A percentile compares a stretch with the other conserved stretches of the same genome.
These are phyloP conservation scores for Coemansia sp. DNA, from an alignment of 192 early-diverging fungal genomes.

Conservation along the genomic window DNA sequence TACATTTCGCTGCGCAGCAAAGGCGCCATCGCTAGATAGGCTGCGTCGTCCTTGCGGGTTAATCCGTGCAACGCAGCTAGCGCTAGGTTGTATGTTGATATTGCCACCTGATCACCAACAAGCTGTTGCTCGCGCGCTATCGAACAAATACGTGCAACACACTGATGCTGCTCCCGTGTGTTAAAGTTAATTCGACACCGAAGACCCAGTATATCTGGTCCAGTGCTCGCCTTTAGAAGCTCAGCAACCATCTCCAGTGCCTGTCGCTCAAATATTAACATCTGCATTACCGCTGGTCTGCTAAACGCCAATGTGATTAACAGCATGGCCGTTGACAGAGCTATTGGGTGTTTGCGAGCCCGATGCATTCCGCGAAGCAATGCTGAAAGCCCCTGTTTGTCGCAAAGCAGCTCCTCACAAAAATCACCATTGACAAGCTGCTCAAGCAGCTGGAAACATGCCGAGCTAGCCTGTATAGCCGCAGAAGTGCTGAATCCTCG, in stretches of 20 bases:
- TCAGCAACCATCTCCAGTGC: conserved; percentile 43
- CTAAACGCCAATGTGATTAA: conserved; percentile 34
- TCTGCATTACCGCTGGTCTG: conserved; percentile 32
- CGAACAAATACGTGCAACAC: conserved; percentile 25
- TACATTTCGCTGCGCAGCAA: conserved; percentile 45
- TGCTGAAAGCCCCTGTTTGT: conserved; percentile 28
- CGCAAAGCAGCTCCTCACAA: conserved; percentile 32
- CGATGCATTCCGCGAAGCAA: conserved; percentile 36
- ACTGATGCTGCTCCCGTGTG: conserved; percentile 17
- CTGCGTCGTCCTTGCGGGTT: conserved; percentile 42
- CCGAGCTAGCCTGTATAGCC: not conserved
- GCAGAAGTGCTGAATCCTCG: conserved; percentile 15
- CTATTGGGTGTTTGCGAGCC: conserved; percentile 19
- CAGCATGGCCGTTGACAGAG: conserved; percentile 16
- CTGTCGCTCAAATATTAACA: conserved; percentile 48
- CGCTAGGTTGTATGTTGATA: conserved; percentile 45
- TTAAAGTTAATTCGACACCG: conserved; percentile 25
- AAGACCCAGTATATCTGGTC: conserved; percentile 24
- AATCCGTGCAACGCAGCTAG: conserved; percentile 42
- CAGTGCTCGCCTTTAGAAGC: conserved; percentile 20
- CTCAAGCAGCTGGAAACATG: conserved; percentile 24
- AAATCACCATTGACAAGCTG: conserved; percentile 26
- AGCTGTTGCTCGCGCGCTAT: conserved; percentile 19
- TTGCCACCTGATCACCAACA: conserved; percentile 14
- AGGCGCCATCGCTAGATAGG: conserved; percentile 45